Evolutionary conservation across 1,284 basidiomycete species (phyloP), one percentile per base, ranked within the genome.

Genomic region (Malassezia equina): DNA sequence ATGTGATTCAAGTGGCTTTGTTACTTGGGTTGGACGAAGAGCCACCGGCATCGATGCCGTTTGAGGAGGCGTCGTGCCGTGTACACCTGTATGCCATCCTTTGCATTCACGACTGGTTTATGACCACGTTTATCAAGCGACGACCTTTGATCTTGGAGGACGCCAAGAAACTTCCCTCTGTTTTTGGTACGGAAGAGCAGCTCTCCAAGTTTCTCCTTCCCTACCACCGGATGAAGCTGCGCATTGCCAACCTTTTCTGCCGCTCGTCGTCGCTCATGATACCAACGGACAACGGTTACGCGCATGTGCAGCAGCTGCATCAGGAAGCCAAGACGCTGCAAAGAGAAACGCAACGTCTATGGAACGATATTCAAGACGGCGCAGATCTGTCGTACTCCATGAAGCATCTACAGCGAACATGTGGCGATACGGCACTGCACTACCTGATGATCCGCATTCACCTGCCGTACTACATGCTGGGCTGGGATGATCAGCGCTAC

Each of bases 401-500:
- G n/a, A 32, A 44, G 17, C 5, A 55, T 50, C 4, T 60, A 55
- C 41, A 62, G 51, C 51, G 51, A 50, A 45, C 45, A 49, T 44
- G 52, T 58, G 40, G 41, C 12, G 11, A 55, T 47, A 27, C 52
- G 11, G 15, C 46, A n/a, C 31, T 60, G 2, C 17, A 52, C 29
- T 58, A 31, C 11, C 44, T 54, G 7, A 27, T 54, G 17, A 32
- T 61, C 17, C 51, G 47, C 5, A 50, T 69, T 33, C 67, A 69
- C 57, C 66, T 67, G 42, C 62, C 56, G n/a, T 69, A 61, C 55
- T 69, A 69, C 51, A 61, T 69, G 17, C 66, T 64, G 41, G 64
- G 66, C 15, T 69, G 67, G 67, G 58, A 62, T 17, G 59, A 66
- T 28, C 51, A 59, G 11, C 55, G 45, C 28, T 67, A 66, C 55